Base-by-base conservation (phyloP, 768 basidiomycete genomes). In the Nidula microcarpa region DNA sequence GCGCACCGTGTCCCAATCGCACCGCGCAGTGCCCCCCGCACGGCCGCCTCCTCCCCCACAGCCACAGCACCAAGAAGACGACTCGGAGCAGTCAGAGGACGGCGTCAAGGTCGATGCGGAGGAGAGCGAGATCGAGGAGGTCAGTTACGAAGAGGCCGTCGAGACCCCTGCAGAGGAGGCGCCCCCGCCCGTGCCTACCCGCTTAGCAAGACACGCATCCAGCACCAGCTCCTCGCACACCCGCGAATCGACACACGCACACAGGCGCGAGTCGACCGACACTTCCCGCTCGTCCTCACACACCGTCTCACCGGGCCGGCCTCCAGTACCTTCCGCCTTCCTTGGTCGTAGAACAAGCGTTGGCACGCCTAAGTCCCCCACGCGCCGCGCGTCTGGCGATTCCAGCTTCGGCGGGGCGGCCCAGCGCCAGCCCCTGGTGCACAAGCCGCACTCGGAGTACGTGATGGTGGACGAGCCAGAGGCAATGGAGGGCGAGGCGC, bases 81-180 rank as follows among this genome's bases (percentile, higher is more conserved):
- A 41, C 39, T 41, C 39, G 39, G 39, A 41, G 39, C 68, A 69
- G 33, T 80, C 81, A 4, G 83, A 85, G 16, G 86, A 89, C 44
- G 80, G 80, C 8, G 84, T 84, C 18, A 75, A 76, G 36, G 81
- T 84, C 23, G 88, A 89, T 53, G 80, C 77, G 5, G 86, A 88
- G 60, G 87, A 89, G 59, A 88, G 85, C 55, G 86, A 89, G 62
- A 71, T 82, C 11, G 87, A 89, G 57, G 86, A 89, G 57, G 79
- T 86, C 7, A 72, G 68, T 7, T 74, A 84, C 54, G 80, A 83
- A 35, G 84, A 86, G 56, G 77, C 72, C 23, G 68, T 69, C 49
- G 74, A 80, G 51, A 30, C 23, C 23, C 75, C 70, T 35, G 74
- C 76, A 49, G 79, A 78, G 51, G 76, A 77, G 49, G 68, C 68